Evolutionary conservation across 2,329 filamentous ascomycete species (phyloP), one percentile per base, ranked within the genome.

Genomic region (Exutisphaerella laricina): DNA sequence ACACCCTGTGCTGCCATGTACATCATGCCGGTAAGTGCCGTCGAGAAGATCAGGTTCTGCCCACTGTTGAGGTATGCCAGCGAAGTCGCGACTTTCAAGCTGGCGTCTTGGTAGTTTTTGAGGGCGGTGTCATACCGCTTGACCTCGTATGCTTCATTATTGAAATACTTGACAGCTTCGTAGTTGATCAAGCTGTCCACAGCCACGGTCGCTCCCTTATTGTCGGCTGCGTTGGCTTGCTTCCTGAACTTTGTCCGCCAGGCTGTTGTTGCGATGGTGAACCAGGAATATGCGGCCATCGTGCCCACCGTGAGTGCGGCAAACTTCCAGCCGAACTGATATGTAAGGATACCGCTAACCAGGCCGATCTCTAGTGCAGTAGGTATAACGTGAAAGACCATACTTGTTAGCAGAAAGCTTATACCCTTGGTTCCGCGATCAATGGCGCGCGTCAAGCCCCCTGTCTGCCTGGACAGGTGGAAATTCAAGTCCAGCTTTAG

Each of bases 151-250:
- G 85, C 87, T 62, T 98, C 94, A 60, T 98, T 98, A 71, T 98
- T 98, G 71, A 97, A 98, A 70, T 97, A 95, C 61, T 98, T 98
- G 61, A 98, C 92, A 10, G 94, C 90, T 67, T 98, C 92, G 60
- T 96, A 98, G 70, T 98, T 98, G 72, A 98, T 95, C 38, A 98
- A 71, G 1, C 89, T 95, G 68, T 98, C 92, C 1, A 97, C 89
- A 0, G 90, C 90, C 5, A 97, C 88, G 0, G 90, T 97, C 1
- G 90, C 94, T 0, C 88, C 92, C 62, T 82, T 87, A 67, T 97
- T 98, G 58, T 98, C 94, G 0, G 92, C 94, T 4, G 88, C 88
- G 63, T 98, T 98, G 28, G 92, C 88, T 66, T 94, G 86, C 57
- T 90, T 85, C 34, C 94, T 79, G 65, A 98, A 98, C 65, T 94